Evolutionary conservation across 352 stramenopile genomes (phyloP), one percentile per base, ranked within the genome.

Genomic region (Phytophthora fragariaefolia): DNA sequence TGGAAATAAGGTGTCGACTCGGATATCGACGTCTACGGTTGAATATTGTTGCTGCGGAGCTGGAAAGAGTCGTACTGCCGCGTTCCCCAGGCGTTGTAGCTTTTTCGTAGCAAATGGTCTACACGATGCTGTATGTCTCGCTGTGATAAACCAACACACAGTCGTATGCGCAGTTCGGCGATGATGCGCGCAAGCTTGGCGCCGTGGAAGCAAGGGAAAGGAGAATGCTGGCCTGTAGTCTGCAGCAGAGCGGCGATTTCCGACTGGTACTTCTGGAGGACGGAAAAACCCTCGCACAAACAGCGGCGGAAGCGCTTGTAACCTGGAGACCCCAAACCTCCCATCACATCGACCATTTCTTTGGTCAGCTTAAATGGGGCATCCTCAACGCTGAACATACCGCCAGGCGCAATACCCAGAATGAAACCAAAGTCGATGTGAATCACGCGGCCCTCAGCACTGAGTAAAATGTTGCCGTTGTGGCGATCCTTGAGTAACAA

Each of bases 341-440:
- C 96, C 87, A 99, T 97, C 15, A 99, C 89, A 65, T 98, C 92
- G 4, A 99, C 90, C 80, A 99, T 98, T 54, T 99, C 98, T 26
- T 89, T 87, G 2, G 97, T 99, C 15, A 99, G 82, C 76, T 99
- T 99, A 83, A 99, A 99, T n/a, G 98, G 97, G 17, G 97, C 97
- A 51, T 97, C 93, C 77, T 99, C 98, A 12, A 99, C 86, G 36
- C 85, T 98, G 59, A 99, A 99, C 74, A 98, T 96, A 20, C 98
- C 95, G 49, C 97, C 98, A 12, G 97, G 97, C n/a, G 92, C 96
- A 76, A 98, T 99, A 13, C 96, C 96, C 57, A 99, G 89, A 38
- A 99, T 97, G 76, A 99, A 99, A 9, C 98, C 98, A 80, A 99
- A 99, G 72, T 99, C 98, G 71, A 99, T 99, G 80, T 99, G 96